These are phyloP conservation scores for Botrytis hyacinthi DNA, from an alignment of 2,329 filamentous ascomycete species.

Conservation along the genomic window DNA sequence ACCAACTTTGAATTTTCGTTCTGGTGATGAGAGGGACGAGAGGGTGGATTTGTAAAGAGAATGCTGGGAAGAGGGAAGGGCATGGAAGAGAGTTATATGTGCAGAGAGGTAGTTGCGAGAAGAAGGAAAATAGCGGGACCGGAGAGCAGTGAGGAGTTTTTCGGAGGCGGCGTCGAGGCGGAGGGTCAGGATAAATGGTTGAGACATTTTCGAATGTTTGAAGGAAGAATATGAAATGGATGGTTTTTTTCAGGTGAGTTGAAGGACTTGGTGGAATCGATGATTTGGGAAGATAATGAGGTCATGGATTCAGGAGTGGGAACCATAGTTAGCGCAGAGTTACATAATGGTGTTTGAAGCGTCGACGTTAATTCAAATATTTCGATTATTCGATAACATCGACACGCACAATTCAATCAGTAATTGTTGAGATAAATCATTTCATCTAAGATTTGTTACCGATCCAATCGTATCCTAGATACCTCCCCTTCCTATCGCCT, in stretches of 20 bases:
- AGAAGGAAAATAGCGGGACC: slow-evolving; percentile 14
- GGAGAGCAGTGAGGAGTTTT: slow-evolving; percentile 15
- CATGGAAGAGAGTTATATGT: slow-evolving; percentile 23
- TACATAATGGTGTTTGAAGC: background rate
- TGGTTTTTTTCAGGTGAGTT: background rate
- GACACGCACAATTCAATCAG: background rate
- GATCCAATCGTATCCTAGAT: background rate
- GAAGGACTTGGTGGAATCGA: background rate
- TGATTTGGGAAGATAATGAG: background rate
- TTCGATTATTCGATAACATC: background rate
- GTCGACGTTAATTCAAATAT: background rate
- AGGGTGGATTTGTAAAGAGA: background rate
- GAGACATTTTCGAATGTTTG: slow-evolving; percentile 15
- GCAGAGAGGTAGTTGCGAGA: slow-evolving; percentile 19
- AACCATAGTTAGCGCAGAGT: background rate
- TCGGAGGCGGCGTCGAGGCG: slow-evolving; percentile 15
- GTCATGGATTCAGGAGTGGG: background rate
- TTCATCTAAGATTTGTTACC: background rate
- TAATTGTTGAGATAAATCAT: background rate
- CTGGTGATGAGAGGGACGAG: background rate
- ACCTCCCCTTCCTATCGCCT: background rate
- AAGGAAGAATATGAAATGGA: background rate
- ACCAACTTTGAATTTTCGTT: slow-evolving; percentile 15
- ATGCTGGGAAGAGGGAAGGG: slow-evolving; percentile 9
- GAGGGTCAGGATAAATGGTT: slow-evolving; percentile 21